phyloP scores from a whole-genome alignment of 352 stramenopile species.

The Paralagenidium karlingii region DNA sequence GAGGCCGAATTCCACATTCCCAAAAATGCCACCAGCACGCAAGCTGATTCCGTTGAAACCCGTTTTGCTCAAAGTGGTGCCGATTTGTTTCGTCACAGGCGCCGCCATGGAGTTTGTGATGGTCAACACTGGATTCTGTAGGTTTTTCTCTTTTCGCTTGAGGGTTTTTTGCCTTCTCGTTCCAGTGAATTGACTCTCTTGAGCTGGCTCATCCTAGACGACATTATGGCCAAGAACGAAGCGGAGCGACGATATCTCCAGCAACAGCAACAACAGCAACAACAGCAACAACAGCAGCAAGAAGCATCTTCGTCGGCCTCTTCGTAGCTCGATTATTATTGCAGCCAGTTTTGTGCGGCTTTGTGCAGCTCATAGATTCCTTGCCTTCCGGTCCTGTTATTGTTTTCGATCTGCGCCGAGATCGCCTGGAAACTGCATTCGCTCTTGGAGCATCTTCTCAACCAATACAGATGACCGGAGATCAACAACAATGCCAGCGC shows the following conservation, averaged over 20 bases:
- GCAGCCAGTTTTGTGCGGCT: too few relatives aligned
- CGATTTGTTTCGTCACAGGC: constrained; percentile 73
- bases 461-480: neutral
- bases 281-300: too few relatives aligned
- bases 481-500: neutral
- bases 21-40: too few relatives aligned
- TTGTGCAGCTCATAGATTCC: too few relatives aligned
- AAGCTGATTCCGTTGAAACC: constrained; percentile 31
- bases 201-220: constrained; percentile 27
- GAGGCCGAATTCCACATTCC: too few relatives aligned
- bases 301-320: too few relatives aligned
- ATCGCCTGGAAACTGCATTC: too few relatives aligned
- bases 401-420: too few relatives aligned
- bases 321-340: too few relatives aligned
- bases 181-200: constrained; percentile 4
- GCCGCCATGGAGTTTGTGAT: constrained; percentile 82
- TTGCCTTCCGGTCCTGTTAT: too few relatives aligned
- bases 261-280: too few relatives aligned
- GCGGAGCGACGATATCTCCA: constrained; percentile 66
- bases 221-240: constrained; percentile 71
- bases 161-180: neutral
- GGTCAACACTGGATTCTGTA: constrained; percentile 84
- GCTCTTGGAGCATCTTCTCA: too few relatives aligned
- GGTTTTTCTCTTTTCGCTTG: constrained; percentile 3
- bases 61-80: constrained; percentile 75